phyloP scores from a whole-genome alignment of 768 basidiomycete species.

The Hortiboletus campestris region DNA sequence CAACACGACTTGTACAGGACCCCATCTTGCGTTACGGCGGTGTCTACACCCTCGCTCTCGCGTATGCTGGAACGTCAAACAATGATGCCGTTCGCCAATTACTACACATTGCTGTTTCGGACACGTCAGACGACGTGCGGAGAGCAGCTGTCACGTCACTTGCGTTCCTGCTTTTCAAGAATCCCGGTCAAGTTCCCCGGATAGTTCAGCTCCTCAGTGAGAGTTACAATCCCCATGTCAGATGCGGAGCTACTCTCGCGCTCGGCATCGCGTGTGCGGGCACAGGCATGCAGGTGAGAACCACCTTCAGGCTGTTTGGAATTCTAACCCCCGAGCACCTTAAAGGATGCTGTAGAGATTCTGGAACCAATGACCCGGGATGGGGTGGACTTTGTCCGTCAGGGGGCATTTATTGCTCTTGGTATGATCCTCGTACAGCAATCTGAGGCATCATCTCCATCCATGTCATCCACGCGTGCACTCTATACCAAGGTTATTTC shows the following conservation, averaged over 20 bases:
- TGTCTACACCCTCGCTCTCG: conserved; percentile 93
- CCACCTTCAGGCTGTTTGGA: not conserved
- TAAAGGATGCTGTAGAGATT: conserved; percentile 91
- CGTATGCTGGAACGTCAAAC: conserved; percentile 94
- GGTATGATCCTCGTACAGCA: conserved; percentile 98
- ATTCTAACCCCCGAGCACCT: not conserved
- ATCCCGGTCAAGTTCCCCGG: conserved; percentile 91
- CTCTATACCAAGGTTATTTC: conserved; percentile 85
- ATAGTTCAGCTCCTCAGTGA: conserved; percentile 96
- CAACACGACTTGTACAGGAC: conserved; percentile 53
- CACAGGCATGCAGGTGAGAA: conserved; percentile 82
- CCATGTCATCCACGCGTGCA: conserved; percentile 75
- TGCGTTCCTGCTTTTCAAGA: conserved; percentile 96
- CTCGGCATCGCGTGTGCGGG: conserved; percentile 97
- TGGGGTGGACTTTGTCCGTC: conserved; percentile 96
- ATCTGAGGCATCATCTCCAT: conserved; percentile 85
- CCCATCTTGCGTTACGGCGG: conserved; percentile 97
- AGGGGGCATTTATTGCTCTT: conserved; percentile 93
- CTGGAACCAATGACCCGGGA: conserved; percentile 98
- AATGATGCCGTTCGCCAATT: conserved; percentile 90
- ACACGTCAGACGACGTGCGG: conserved; percentile 96
- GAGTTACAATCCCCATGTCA: conserved; percentile 98
- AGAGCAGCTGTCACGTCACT: conserved; percentile 94
- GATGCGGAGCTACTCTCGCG: conserved; percentile 94
- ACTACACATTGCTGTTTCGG: conserved; percentile 95